phyloP scores from a whole-genome alignment of 2,329 filamentous ascomycete genomes.

The Hypoxylon sp. region DNA sequence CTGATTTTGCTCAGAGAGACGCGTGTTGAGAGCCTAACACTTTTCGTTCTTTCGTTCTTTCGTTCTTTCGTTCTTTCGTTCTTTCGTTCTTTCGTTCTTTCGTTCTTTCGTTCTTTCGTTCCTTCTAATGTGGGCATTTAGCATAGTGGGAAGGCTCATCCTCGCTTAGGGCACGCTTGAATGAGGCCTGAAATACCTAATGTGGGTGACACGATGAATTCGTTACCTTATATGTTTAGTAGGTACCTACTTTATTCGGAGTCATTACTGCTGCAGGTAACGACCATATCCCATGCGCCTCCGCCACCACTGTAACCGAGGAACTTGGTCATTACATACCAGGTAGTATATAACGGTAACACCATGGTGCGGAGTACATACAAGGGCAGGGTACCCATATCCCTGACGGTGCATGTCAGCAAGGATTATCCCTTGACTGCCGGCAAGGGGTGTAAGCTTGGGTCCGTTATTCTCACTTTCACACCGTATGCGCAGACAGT shows the following conservation, averaged over 20 bases:
- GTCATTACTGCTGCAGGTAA: constrained; percentile 18
- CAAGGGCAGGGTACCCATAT: constrained; percentile 16
- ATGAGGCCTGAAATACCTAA: constrained; percentile 8
- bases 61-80: too few relatives aligned
- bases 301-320: constrained; percentile 16
- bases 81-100: too few relatives aligned
- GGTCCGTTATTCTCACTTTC: constrained; percentile 29
- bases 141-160: background rate
- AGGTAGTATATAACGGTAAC: background rate
- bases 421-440: constrained; percentile 35
- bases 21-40: too few relatives aligned
- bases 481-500: constrained; percentile 20
- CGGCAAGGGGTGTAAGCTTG: constrained; percentile 29
- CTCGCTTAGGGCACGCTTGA: background rate
- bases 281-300: constrained; percentile 12
- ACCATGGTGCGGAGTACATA: background rate
- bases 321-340: constrained; percentile 9
- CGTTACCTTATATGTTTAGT: constrained; percentile 24
- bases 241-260: too few relatives aligned
- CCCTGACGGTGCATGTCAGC: constrained; percentile 26
- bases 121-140: background rate
- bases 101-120: too few relatives aligned
- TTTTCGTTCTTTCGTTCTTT: too few relatives aligned
- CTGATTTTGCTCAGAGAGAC: constrained; percentile 1
- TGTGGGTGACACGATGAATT: constrained; percentile 13